phyloP scores from a whole-genome alignment of 176 grass and related monocot species.

The Musa acuminata region DNA sequence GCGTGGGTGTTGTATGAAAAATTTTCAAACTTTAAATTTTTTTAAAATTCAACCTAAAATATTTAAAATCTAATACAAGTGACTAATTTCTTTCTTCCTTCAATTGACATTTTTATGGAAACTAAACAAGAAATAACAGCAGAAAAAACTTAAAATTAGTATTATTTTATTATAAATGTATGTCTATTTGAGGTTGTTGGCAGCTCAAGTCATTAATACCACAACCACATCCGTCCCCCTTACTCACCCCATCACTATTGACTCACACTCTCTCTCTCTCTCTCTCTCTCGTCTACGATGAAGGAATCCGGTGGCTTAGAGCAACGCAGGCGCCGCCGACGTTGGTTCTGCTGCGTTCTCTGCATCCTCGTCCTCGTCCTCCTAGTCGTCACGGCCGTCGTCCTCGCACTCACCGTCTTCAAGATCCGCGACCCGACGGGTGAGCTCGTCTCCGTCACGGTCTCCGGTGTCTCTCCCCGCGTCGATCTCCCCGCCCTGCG shows the following conservation, averaged over 20 bases:
- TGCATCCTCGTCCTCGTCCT: conserved; percentile 31
- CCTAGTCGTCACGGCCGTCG: conserved; percentile 33
- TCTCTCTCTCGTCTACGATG: conserved; percentile 12
- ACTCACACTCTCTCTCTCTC: neutral
- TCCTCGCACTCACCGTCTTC: conserved; percentile 41
- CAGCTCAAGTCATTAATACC: too few relatives aligned
- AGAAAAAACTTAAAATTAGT: too few relatives aligned
- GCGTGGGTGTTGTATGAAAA: too few relatives aligned
- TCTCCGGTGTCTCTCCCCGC: conserved; percentile 30
- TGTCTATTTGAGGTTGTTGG: too few relatives aligned
- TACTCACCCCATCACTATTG: neutral
- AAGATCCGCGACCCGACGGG: conserved; percentile 37
- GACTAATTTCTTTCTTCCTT: too few relatives aligned
- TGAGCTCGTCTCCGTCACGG: conserved; percentile 37
- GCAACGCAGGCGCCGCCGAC: conserved; percentile 2
- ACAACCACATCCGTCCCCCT: neutral
- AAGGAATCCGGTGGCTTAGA: conserved; percentile 17
- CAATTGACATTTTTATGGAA: too few relatives aligned
- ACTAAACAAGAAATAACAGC: too few relatives aligned
- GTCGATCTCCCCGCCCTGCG: conserved; percentile 26
- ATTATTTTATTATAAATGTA: too few relatives aligned
- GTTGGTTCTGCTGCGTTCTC: conserved; percentile 23
- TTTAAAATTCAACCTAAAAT: too few relatives aligned
- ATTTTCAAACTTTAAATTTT: too few relatives aligned
- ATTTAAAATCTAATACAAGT: too few relatives aligned